Conservation (phyloP, 331 rosid genomes). For the Telfairia occidentalis region DNA sequence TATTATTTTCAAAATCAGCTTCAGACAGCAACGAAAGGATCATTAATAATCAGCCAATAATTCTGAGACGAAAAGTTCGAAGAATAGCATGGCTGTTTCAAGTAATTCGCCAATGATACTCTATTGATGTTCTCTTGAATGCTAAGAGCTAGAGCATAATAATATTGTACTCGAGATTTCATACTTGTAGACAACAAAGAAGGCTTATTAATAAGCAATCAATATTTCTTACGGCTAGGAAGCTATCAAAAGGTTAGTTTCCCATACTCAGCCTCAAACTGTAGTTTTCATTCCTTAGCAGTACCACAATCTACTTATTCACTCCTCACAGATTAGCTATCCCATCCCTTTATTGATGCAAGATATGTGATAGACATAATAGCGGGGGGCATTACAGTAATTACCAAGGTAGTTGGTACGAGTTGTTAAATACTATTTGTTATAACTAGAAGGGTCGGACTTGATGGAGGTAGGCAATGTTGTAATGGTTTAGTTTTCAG, state of each 20-base stretch:
- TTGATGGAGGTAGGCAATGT: no score
- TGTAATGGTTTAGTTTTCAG: no score
- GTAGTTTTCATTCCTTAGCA: neutral
- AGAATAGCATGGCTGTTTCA: neutral
- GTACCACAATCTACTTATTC: neutral
- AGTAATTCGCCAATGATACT: neutral
- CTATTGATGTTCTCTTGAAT: neutral
- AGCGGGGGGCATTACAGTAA: no score
- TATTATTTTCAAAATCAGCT: neutral
- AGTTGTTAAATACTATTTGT: no score
- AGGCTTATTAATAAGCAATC: neutral
- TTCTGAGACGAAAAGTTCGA: neutral
- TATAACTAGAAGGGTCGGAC: no score
- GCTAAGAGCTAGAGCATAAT: neutral
- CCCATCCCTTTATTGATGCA: neutral
- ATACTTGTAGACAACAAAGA: neutral
- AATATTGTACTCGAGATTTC: no score
- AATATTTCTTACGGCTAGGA: neutral
- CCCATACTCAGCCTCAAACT: neutral
- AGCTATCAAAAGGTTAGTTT: neutral
- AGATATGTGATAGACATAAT: no score
- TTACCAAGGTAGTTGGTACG: no score
- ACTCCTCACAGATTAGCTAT: neutral
- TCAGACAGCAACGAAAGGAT: neutral
- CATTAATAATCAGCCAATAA: neutral